A percentile compares a stretch with the other conserved stretches of the same genome.
These are phyloP conservation scores for Spathaspora gorwiae DNA, from an alignment of 805 yeast genomes.

Conservation along the genomic window DNA sequence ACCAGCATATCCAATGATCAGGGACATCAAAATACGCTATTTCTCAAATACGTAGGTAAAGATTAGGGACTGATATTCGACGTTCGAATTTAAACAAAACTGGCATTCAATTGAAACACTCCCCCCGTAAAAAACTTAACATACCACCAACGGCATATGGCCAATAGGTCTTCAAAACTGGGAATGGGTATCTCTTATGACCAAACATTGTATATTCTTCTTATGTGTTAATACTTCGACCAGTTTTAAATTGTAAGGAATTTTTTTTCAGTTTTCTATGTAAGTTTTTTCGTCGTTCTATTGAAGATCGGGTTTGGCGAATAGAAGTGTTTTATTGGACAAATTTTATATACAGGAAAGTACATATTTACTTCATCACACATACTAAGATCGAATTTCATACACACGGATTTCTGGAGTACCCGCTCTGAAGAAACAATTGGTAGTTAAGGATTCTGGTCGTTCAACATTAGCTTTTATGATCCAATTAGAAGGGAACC, in stretches of 20 bases:
- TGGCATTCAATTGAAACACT: too few relatives aligned
- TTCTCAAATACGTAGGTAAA: too few relatives aligned
- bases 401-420: slow-evolving; percentile 25
- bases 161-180: slow-evolving; percentile 71
- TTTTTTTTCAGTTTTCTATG: neutral
- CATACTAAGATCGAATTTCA: slow-evolving; percentile 10
- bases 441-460: slow-evolving; percentile 10
- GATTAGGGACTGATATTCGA: too few relatives aligned
- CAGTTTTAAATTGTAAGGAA: too few relatives aligned
- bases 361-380: neutral
- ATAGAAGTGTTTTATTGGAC: slow-evolving; percentile 7
- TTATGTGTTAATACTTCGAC: too few relatives aligned
- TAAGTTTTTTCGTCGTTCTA: neutral
- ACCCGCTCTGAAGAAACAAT: slow-evolving; percentile 19
- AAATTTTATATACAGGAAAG: slow-evolving; percentile 6
- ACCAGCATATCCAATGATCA: too few relatives aligned
- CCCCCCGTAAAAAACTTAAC: slow-evolving; percentile 19
- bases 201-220: neutral
- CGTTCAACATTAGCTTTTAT: slow-evolving; percentile 8
- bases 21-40: too few relatives aligned
- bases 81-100: too few relatives aligned
- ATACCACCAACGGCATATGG: slow-evolving; percentile 83
- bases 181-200: slow-evolving; percentile 41
- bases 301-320: neutral
- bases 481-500: slow-evolving; percentile 19